Base-by-base conservation (phyloP, 2,329 filamentous ascomycete species). In the Penicillium sp. region DNA sequence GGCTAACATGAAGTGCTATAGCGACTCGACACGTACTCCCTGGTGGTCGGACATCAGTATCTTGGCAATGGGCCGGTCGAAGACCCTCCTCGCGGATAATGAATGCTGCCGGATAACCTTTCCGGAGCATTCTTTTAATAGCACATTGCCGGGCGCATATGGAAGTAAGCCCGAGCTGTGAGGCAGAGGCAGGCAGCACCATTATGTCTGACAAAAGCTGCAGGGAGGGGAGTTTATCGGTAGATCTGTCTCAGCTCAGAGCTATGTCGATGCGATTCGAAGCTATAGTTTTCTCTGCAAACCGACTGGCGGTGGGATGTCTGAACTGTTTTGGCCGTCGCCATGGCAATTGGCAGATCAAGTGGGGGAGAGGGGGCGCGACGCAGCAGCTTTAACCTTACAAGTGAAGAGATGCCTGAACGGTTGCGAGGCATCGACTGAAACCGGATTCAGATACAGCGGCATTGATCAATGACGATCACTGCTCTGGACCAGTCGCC, bases 391-490 rank as follows among this genome's bases (percentile, higher is more conserved):
- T 46, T 46, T 28, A 50, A 51, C 49, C 47, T 38, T 53, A 56
- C 53, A 51, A 36, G 57, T 57, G 54, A 50, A 46, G 47, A 50
- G 52, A 49, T 42, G 51, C 47, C 42, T 24, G 54, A 54, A 53
- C 56, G 59, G 57, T 54, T 58, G 47, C 42, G 52, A 53, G 53
- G 52, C 43, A 54, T 49, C 51, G 45, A 58, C 18, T 53, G 59
- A 61, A 63, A 63, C 60, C 36, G 53, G 59, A 58, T 61, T 62
- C 51, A 49, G 21, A 39, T 24, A 53, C 45, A 52, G 45, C 21
- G 49, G 42, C 46, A 52, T 52, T 51, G 18, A 36, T 28, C 15
- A 33, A 61, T 58, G 52, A 58, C 45, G 59, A 62, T 62, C 56
- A 46, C 31, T n/a, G 31, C 33, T 44, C 51, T 56, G 29, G 50